phyloP scores from a whole-genome alignment of 495 filamentous ascomycete species.

The Tetracladium marchalianum region DNA sequence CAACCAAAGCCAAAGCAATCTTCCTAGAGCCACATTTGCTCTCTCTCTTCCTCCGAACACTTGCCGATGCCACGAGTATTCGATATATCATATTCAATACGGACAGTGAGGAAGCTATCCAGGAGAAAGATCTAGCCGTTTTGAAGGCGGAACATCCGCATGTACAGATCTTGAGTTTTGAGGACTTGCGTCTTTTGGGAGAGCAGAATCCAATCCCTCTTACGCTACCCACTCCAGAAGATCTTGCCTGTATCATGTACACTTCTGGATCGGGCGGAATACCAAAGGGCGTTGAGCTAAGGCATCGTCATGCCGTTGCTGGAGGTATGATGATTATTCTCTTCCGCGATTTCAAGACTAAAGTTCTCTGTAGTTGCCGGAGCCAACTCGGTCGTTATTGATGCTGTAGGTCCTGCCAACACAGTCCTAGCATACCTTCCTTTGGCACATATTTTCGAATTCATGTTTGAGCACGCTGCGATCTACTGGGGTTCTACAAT shows the following conservation, averaged over 20 bases:
- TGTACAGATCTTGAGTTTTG: conserved; percentile 68
- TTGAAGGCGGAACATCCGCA: conserved; percentile 58
- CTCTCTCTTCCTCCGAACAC: conserved; percentile 63
- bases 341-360: conserved; percentile 1
- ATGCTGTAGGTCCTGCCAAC: conserved; percentile 75
- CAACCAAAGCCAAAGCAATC: conserved; percentile 78
- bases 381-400: conserved; percentile 73
- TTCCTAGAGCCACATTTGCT: conserved; percentile 83
- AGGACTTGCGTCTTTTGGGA: conserved; percentile 72
- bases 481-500: conserved; percentile 89
- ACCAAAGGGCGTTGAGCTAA: conserved; percentile 89
- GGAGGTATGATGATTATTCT: conserved; percentile 44
- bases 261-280: conserved; percentile 94
- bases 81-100: conserved; percentile 82
- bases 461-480: conserved; percentile 85
- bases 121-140: conserved; percentile 66
- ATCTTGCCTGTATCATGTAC: conserved; percentile 98
- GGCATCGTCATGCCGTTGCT: conserved; percentile 78
- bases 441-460: conserved; percentile 88
- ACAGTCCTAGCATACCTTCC: conserved; percentile 86
- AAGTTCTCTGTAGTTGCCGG: conserved; percentile 54
- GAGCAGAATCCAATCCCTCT: conserved; percentile 72
- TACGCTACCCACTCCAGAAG: conserved; percentile 67
- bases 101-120: conserved; percentile 50
- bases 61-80: conserved; percentile 69